These are phyloP conservation scores for Globisporangium iwayamae DNA, from an alignment of 352 stramenopile species.

Conservation along the genomic window DNA sequence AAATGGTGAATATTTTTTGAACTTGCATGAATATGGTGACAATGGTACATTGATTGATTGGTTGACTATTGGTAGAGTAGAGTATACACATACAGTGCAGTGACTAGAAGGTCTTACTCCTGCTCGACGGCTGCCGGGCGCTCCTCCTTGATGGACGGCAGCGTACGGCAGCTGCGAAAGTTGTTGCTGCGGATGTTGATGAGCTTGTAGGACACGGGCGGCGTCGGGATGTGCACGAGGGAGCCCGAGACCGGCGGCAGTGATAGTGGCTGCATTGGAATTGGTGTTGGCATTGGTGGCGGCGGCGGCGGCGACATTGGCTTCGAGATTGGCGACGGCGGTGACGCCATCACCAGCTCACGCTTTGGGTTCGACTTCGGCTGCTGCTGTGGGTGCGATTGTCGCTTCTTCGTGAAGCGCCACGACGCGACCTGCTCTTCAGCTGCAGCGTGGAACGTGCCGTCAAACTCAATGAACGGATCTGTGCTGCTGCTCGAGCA, in stretches of 20 bases:
- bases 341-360: not conserved
- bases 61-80: not conserved
- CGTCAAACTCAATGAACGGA: slow-evolving; percentile 20
- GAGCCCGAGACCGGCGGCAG: not conserved
- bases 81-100: not conserved
- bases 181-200: slow-evolving; percentile 54
- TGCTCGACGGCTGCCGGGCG: slow-evolving; percentile 14
- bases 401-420: not conserved
- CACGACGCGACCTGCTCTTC: slow-evolving; percentile 1
- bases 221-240: slow-evolving; percentile 3
- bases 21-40: not conserved
- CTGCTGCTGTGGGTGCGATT: not conserved
- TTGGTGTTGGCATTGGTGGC: too few species aligned
- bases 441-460: slow-evolving; percentile 13
- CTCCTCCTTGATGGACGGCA: slow-evolving; percentile 43
- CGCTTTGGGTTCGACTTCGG: not conserved
- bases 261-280: not conserved
- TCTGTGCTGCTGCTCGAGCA: slow-evolving; percentile 8
- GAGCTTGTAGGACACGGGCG: slow-evolving; percentile 32
- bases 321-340: not conserved
- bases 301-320: not conserved
- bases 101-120: not conserved
- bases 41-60: not conserved
- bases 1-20: not conserved
- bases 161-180: slow-evolving; percentile 23